Conservation (phyloP, 225 moss, liverwort and hornwort species). For the Physcomitrellopsis africana region DNA sequence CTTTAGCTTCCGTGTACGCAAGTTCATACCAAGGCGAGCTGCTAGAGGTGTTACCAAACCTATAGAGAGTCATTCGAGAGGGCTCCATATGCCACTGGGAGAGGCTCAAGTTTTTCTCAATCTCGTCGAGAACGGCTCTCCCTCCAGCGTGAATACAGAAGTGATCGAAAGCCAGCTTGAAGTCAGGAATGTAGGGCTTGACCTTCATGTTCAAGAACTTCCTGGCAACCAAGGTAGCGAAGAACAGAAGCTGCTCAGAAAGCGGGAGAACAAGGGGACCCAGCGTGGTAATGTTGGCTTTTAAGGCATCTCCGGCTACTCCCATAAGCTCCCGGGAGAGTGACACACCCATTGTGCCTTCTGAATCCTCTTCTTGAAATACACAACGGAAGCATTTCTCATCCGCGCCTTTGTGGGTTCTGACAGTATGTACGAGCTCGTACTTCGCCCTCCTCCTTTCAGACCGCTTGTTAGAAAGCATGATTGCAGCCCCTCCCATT, state of each 20-base stretch:
- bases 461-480: slow-evolving; percentile 49
- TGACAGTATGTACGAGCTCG: slow-evolving; percentile 59
- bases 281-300: slow-evolving; percentile 58
- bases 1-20: slow-evolving; percentile 59
- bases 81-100: slow-evolving; percentile 69
- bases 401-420: slow-evolving; percentile 62
- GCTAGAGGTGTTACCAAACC: slow-evolving; percentile 64
- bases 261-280: slow-evolving; percentile 55
- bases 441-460: slow-evolving; percentile 52
- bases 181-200: slow-evolving; percentile 62
- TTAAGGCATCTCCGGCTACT: slow-evolving; percentile 56
- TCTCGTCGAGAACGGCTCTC: slow-evolving; percentile 54
- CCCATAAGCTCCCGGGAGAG: slow-evolving; percentile 61
- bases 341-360: slow-evolving; percentile 57
- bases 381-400: slow-evolving; percentile 64
- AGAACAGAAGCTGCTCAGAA: slow-evolving; percentile 59
- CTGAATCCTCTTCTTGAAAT: slow-evolving; percentile 52
- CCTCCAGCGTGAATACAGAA: slow-evolving; percentile 64
- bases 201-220: slow-evolving; percentile 57
- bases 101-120: slow-evolving; percentile 60
- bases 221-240: slow-evolving; percentile 47
- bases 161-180: slow-evolving; percentile 60
- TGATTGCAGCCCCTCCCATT: slow-evolving; percentile 56
- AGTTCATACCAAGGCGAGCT: slow-evolving; percentile 61
- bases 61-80: slow-evolving; percentile 59